phyloP scores from a whole-genome alignment of 176 grass and related monocot species.

The Leersia perrieri region DNA sequence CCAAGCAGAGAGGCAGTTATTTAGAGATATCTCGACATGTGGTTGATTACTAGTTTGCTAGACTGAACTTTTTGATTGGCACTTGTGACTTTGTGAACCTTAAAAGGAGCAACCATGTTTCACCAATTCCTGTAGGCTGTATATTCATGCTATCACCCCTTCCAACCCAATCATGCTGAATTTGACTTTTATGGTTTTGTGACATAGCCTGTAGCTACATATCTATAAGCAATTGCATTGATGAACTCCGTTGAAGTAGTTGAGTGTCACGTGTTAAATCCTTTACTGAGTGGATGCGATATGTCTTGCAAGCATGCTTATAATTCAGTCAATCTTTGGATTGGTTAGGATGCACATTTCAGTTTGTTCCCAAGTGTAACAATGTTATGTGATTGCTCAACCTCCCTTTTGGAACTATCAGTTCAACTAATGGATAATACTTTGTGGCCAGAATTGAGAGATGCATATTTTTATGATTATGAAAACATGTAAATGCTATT shows the following conservation, averaged over 20 bases:
- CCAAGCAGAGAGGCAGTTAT: conserved; percentile 14
- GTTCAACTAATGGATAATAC: background rate
- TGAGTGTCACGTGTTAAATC: background rate
- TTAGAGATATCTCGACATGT: background rate
- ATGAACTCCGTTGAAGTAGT: conserved; percentile 10
- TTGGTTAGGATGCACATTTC: conserved; percentile 11
- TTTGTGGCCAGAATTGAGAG: background rate
- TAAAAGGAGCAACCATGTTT: conserved; percentile 3
- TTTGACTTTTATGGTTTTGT: conserved; percentile 1
- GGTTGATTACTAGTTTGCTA: no score
- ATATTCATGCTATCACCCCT: background rate
- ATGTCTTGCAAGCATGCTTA: conserved; percentile 8
- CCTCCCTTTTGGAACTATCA: background rate
- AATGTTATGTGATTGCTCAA: conserved; percentile 7
- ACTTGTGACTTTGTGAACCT: background rate
- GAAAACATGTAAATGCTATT: background rate
- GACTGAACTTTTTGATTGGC: background rate
- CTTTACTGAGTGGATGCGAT: background rate
- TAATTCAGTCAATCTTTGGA: background rate
- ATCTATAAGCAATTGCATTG: background rate
- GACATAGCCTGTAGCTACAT: background rate
- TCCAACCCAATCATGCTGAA: background rate
- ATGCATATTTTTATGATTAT: background rate
- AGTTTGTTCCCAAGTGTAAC: background rate
- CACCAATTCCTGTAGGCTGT: background rate